Base-by-base conservation (phyloP, 2,329 filamentous ascomycete species). In the Pseudogymnoascus pannorum region DNA sequence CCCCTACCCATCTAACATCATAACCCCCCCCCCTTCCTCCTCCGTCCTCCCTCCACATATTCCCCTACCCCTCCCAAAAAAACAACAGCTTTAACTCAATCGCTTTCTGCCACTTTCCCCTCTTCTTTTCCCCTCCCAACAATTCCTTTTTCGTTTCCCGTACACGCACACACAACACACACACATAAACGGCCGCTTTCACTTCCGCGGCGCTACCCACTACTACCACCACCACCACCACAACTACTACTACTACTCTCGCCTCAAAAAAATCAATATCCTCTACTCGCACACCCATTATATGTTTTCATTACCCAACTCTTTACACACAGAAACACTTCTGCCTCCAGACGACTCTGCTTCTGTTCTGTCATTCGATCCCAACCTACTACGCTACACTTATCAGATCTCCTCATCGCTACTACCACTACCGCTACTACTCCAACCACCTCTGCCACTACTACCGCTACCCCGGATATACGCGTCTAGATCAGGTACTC, bases 321-420 rank as follows among this genome's bases (percentile, higher is more conserved):
- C 60, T 57, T 61, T 61, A 58, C 60, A 33, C 63, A 61, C 63
- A 57, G 64, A 63, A 63, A 65, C 66, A 63, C 63, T 63, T 67
- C 62, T 64, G 61, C 24, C 58, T 35, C 44, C 35, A 40, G 42
- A 29, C 35, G n/a, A n/a, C n/a, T n/a, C n/a, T n/a, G 58, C 36
- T 57, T 51, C 61, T 61, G 29, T 62, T 62, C 60, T 62, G 58
- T 67, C 61, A 66, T 65, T 58, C 12, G 22, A 54, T 44, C 40
- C 33, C 40, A 51, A n/a, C 24, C 29, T 35, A 60, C 24, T 31
- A 57, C 18, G 22, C 42, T 36, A 54, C 48, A 26, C 26, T 59
- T 35, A 59, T 59, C 57, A 33, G 5, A 36, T 59, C 22, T 59
- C 20, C 5, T 58, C 29, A 8, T 24, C 14, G 20, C 48, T 57